Conservation (phyloP, 208 protist genomes). For the Trypanosoma brucei region DNA sequence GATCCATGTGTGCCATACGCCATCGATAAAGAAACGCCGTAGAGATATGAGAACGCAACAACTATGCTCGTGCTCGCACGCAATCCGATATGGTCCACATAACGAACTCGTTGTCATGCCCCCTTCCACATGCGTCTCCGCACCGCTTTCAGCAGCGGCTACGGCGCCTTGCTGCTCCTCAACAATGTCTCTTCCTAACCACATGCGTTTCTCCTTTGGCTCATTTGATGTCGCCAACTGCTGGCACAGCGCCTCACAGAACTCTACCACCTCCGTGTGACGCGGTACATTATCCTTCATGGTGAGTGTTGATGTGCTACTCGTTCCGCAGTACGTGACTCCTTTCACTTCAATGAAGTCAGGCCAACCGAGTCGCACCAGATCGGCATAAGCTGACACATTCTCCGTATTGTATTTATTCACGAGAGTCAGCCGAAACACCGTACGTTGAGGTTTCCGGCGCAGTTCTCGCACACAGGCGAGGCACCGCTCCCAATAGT, state of each 20-base stretch:
- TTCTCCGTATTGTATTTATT: constrained; percentile 91
- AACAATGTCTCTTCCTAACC: constrained; percentile 1
- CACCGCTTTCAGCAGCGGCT: no score
- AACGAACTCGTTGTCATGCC: constrained; percentile 23
- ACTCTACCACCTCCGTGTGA: constrained; percentile 91
- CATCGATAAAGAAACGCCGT: constrained; percentile 76
- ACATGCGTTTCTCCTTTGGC: constrained; percentile 16
- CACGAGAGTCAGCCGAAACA: constrained; percentile 95
- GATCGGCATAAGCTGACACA: constrained; percentile 65
- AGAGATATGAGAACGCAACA: constrained; percentile 89
- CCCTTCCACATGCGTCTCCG: no score
- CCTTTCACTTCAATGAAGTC: constrained; percentile 96
- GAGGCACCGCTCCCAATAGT: constrained; percentile 94
- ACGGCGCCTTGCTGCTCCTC: neutral
- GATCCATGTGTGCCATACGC: constrained; percentile 89
- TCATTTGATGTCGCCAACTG: constrained; percentile 25
- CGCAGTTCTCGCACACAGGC: constrained; percentile 80
- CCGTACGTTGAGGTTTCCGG: constrained; percentile 90
- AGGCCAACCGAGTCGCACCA: constrained; percentile 88
- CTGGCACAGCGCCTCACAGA: constrained; percentile 71
- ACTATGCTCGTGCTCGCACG: constrained; percentile 91
- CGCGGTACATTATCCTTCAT: constrained; percentile 93
- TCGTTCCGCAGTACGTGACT: constrained; percentile 91
- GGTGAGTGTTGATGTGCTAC: constrained; percentile 68
- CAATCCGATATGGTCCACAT: constrained; percentile 77